phyloP scores from a whole-genome alignment of 805 yeast genomes.

The Barnettozyma wickerhamii region DNA sequence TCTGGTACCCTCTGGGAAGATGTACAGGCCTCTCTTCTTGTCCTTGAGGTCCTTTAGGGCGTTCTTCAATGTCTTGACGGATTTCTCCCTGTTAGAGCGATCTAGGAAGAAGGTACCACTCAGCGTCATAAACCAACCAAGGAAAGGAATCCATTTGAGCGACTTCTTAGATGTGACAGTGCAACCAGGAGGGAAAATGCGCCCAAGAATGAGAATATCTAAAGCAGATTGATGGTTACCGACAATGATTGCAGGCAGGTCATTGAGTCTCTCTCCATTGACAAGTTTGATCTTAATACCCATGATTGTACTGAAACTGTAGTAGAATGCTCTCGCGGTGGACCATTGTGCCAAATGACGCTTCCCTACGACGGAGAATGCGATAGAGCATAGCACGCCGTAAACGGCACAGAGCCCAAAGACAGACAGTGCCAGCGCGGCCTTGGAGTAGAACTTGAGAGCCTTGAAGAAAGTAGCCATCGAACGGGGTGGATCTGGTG shows the following conservation, averaged over 20 bases:
- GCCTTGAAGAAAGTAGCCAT: conserved; percentile 10
- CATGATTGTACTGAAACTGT: conserved; percentile 51
- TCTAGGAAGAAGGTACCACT: conserved; percentile 91
- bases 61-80: conserved; percentile 65
- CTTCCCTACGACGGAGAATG: conserved; percentile 65
- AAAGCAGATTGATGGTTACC: conserved; percentile 90
- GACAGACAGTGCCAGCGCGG: conserved; percentile 48
- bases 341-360: conserved; percentile 82
- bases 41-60: conserved; percentile 62
- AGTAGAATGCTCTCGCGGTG: conserved; percentile 79
- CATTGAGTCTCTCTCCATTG: conserved; percentile 55
- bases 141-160: conserved; percentile 76
- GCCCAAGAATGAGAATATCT: conserved; percentile 79
- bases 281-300: conserved; percentile 69
- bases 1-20: conserved; percentile 98
- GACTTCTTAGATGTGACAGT: conserved; percentile 90
- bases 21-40: conserved; percentile 70
- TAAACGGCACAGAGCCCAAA: conserved; percentile 61
- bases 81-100: conserved; percentile 69
- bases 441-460: conserved; percentile 51
- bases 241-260: conserved; percentile 71
- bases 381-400: conserved; percentile 73
- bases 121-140: conserved; percentile 95
- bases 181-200: conserved; percentile 80
- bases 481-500: conserved; percentile 15